Percentiles rank a stretch among this genome's conserved stretches.
Conservation (phyloP, 78 protist genomes). For the Chrysochromulina parva region DNA sequence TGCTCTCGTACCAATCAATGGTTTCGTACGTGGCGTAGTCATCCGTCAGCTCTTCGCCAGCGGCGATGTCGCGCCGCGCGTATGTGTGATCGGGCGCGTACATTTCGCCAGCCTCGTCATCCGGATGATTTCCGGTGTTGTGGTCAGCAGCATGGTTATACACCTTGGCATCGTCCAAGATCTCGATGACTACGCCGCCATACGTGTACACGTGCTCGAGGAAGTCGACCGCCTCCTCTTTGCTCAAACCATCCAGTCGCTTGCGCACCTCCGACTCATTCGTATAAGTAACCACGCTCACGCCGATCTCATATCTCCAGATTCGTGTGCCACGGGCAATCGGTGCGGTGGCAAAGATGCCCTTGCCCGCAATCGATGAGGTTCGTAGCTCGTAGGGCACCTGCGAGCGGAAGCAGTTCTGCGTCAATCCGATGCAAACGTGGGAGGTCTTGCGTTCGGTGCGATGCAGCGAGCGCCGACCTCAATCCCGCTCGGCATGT, state of each 20-base stretch:
- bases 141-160: conserved; percentile 10
- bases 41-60: conserved; percentile 24
- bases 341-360: neutral
- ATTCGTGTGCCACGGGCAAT: neutral
- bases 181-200: neutral
- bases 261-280: neutral
- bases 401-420: neutral
- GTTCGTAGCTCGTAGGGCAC: neutral
- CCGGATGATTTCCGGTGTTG: conserved; percentile 5
- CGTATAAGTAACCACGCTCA: too few relatives aligned
- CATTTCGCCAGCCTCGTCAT: neutral
- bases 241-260: neutral
- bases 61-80: neutral
- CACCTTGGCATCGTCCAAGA: neutral
- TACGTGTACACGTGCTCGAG: conserved; percentile 2
- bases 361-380: neutral
- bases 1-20: neutral
- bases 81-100: neutral
- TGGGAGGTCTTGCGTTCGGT: too few relatives aligned
- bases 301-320: neutral
- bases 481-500: too few relatives aligned
- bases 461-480: too few relatives aligned
- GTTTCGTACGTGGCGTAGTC: neutral
- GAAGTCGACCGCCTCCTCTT: neutral
- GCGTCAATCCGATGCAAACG: too few relatives aligned